phyloP scores from a whole-genome alignment of 805 yeast species.

The Wickerhamomyces rabaulensis region DNA sequence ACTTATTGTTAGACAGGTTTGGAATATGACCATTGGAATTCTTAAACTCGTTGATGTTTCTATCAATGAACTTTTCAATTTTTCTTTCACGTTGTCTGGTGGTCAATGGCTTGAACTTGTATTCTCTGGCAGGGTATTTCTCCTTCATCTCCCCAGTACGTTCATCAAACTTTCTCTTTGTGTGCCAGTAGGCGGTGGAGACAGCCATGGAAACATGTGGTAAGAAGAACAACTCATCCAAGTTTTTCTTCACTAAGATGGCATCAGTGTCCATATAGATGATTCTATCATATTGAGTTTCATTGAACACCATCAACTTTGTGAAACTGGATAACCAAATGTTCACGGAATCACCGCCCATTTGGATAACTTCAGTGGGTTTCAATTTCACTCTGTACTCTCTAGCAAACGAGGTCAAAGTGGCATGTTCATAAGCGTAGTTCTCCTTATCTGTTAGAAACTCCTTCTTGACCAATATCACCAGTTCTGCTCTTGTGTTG shows the following conservation, averaged over 20 bases:
- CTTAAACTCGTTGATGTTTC: constrained; percentile 4
- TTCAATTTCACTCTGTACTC: constrained; percentile 13
- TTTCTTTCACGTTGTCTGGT: constrained; percentile 16
- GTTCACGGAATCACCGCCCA: constrained; percentile 11
- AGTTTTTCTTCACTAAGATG: constrained; percentile 28
- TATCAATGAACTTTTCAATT: constrained; percentile 5
- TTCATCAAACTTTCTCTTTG: constrained; percentile 23
- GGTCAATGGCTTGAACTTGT: constrained; percentile 20
- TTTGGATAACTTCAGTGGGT: constrained; percentile 14
- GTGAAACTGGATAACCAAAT: constrained; percentile 50
- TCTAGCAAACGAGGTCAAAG: constrained; percentile 5
- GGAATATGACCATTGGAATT: not conserved
- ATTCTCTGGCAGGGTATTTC: constrained; percentile 16
- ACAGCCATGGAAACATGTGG: constrained; percentile 43
- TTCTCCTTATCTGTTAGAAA: constrained; percentile 19
- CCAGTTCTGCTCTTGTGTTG: constrained; percentile 39
- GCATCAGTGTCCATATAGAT: constrained; percentile 59
- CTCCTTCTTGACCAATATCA: constrained; percentile 35
- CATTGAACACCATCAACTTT: constrained; percentile 47
- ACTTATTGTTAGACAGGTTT: not conserved
- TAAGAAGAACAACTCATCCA: constrained; percentile 49
- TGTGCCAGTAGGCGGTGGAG: constrained; percentile 39
- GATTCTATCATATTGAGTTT: constrained; percentile 44
- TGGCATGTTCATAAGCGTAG: constrained; percentile 7
- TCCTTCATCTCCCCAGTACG: constrained; percentile 12